Evolutionary conservation across 352 stramenopile species (phyloP).

Genomic region (Pythium biforme): DNA sequence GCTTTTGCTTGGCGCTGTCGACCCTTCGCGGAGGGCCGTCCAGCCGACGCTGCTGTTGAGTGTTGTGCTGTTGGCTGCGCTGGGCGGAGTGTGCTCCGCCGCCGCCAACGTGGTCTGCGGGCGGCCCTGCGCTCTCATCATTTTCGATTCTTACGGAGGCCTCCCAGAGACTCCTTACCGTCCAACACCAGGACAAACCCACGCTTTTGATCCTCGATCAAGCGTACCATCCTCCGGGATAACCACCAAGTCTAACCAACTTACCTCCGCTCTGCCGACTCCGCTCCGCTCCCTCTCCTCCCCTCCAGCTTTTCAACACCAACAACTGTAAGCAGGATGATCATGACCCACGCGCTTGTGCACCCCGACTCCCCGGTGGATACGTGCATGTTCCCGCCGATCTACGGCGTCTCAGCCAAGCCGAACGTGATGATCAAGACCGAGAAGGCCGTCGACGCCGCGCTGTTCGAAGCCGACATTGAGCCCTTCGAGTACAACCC

Average conservation of each 20-base stretch:
- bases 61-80: conserved; percentile 7
- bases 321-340: conserved; percentile 16
- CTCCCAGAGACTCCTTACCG: conserved; percentile 32
- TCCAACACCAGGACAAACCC: conserved; percentile 21
- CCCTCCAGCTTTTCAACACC: conserved; percentile 1
- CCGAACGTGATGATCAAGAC: conserved; percentile 15
- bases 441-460: conserved; percentile 21
- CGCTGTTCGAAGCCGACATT: conserved; percentile 46
- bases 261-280: neutral
- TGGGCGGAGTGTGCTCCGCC: neutral
- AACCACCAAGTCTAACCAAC: conserved; percentile 19
- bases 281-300: conserved; percentile 4
- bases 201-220: conserved; percentile 20
- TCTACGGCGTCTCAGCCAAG: conserved; percentile 37
- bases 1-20: conserved; percentile 17
- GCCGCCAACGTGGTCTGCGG: neutral
- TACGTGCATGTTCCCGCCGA: conserved; percentile 65
- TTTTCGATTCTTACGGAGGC: conserved; percentile 31
- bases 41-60: neutral
- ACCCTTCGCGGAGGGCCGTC: conserved; percentile 3
- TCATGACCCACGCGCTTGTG: conserved; percentile 21
- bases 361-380: conserved; percentile 68
- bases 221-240: conserved; percentile 27
- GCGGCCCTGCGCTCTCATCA: conserved; percentile 5
- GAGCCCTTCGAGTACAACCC: conserved; percentile 70